phyloP scores from a whole-genome alignment of 2,329 filamentous ascomycete genomes.

The Pseudogymnoascus sp. region DNA sequence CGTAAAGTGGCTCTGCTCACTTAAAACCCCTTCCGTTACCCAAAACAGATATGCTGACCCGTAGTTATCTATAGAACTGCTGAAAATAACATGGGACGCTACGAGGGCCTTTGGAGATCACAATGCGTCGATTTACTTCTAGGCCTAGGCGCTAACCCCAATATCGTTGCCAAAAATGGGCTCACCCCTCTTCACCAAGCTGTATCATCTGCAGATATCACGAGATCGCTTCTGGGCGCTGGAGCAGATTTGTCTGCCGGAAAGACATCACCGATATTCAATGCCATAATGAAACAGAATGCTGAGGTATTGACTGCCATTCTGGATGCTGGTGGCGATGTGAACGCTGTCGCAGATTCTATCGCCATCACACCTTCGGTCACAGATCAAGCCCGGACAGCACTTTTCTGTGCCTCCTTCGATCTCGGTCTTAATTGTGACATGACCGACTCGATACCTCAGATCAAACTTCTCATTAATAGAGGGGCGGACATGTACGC shows the following conservation, averaged over 20 bases:
- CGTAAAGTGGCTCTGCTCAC: too few relatives aligned
- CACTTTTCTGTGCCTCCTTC: conserved; percentile 15
- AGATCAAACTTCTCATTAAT: conserved; percentile 16
- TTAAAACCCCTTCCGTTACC: too few relatives aligned
- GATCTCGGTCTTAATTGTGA: conserved; percentile 9
- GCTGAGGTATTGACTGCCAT: conserved; percentile 12
- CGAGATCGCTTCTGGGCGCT: conserved; percentile 11
- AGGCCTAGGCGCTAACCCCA: conserved; percentile 13
- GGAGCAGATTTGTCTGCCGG: conserved; percentile 14
- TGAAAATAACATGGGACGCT: too few relatives aligned
- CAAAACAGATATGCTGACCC: too few relatives aligned
- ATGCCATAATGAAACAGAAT: conserved; percentile 12
- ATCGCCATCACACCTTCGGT: neutral
- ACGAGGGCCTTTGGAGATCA: conserved; percentile 9
- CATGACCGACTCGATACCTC: neutral
- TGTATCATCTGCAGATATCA: conserved; percentile 14
- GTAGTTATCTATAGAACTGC: neutral
- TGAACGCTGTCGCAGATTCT: neutral
- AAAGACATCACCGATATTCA: conserved; percentile 14
- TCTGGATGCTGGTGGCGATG: conserved; percentile 13
- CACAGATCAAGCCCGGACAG: conserved; percentile 4
- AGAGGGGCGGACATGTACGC: conserved; percentile 15
- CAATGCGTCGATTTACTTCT: conserved; percentile 14
- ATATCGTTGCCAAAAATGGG: conserved; percentile 12
- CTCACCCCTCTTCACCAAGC: conserved; percentile 15